Evolutionary conservation across 108 stramenopile species (phyloP).

Genomic region (Aurantiochytrium sp.): DNA sequence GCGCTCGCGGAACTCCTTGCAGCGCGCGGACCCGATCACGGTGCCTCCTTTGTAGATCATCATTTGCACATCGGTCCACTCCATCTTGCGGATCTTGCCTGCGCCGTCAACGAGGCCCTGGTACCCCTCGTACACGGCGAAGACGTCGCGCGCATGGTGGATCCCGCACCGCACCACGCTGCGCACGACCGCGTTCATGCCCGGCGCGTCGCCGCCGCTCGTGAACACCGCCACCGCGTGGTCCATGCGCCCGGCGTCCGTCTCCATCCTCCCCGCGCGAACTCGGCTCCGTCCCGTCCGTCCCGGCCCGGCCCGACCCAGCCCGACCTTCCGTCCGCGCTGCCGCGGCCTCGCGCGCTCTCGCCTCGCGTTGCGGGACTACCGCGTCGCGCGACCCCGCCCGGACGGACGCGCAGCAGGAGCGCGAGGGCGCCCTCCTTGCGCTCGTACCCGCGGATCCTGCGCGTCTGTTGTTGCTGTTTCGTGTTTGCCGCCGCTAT

Average conservation of each 20-base stretch:
- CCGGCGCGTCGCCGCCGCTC: constrained; percentile 9
- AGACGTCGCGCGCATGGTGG: not conserved
- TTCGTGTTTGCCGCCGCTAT: too few species aligned
- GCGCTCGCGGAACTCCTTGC: not conserved
- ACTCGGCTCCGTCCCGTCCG: not conserved
- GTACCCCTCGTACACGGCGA: not conserved
- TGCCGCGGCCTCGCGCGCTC: too few species aligned
- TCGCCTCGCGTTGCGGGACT: too few species aligned
- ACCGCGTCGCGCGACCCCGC: too few species aligned
- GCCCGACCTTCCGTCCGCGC: too few species aligned
- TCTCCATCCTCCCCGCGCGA: not conserved
- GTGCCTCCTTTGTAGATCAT: constrained; percentile 13
- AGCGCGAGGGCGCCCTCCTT: too few species aligned
- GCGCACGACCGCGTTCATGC: constrained; percentile 11
- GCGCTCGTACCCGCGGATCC: too few species aligned
- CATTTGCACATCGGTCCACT: constrained; percentile 1
- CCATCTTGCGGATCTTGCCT: not conserved
- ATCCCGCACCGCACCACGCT: not conserved
- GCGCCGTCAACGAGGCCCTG: constrained; percentile 9
- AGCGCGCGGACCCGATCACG: constrained; percentile 1
- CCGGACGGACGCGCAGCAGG: too few species aligned
- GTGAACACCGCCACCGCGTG: constrained; percentile 12
- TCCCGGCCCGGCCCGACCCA: not conserved
- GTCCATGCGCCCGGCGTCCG: not conserved
- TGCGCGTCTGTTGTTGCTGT: too few species aligned